phyloP scores from a whole-genome alignment of 2,329 filamentous ascomycete species.

The Talaromyces sp. region DNA sequence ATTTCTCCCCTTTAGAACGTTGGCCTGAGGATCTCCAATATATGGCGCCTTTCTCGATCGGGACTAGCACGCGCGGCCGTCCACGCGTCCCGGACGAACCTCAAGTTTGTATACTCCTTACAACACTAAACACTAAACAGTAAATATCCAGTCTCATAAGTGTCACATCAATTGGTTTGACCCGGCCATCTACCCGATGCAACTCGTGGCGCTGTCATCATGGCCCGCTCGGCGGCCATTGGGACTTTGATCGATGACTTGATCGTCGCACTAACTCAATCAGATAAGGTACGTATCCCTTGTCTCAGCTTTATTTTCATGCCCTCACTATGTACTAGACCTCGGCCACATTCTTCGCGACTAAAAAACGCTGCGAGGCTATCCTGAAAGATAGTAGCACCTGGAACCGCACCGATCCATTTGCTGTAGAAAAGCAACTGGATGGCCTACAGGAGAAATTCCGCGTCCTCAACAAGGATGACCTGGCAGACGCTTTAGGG shows the following conservation, averaged over 20 bases:
- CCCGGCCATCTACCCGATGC: neutral
- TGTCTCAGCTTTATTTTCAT: neutral
- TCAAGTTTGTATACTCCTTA: constrained; percentile 53
- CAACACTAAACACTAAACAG: constrained; percentile 20
- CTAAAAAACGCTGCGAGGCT: constrained; percentile 35
- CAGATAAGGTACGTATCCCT: constrained; percentile 13
- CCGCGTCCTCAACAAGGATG: constrained; percentile 73
- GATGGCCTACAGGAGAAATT: constrained; percentile 83
- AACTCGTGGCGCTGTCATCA: constrained; percentile 37
- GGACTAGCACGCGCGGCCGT: constrained; percentile 12
- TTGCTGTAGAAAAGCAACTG: constrained; percentile 65
- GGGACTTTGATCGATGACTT: constrained; percentile 68
- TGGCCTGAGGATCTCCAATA: constrained; percentile 10
- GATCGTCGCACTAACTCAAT: constrained; percentile 43
- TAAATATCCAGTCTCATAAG: constrained; percentile 44
- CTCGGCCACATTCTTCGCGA: constrained; percentile 28
- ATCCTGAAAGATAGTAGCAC: constrained; percentile 47
- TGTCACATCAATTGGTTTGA: constrained; percentile 25
- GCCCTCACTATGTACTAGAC: constrained; percentile 26
- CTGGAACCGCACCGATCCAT: constrained; percentile 67
- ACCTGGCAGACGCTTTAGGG: constrained; percentile 68
- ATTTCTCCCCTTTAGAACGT: constrained; percentile 4
- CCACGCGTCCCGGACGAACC: constrained; percentile 45
- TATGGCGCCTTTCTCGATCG: neutral
- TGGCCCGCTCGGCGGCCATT: constrained; percentile 70